Conservation (phyloP, 495 filamentous ascomycete genomes). For the Tuber melanosporum region DNA sequence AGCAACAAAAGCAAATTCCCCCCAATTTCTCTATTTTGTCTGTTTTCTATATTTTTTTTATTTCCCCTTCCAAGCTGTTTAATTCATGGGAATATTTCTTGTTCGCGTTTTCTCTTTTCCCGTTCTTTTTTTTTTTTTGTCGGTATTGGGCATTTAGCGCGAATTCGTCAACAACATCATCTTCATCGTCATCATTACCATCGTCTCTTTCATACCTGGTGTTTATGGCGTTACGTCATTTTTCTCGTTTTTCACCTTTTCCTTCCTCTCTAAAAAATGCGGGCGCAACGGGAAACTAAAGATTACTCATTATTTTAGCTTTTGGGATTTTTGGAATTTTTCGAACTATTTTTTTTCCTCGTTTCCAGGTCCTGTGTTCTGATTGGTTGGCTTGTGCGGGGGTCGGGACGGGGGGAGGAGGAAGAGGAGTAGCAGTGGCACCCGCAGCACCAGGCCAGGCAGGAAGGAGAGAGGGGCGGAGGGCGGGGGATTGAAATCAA, state of each 20-base stretch:
- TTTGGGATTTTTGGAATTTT: not conserved
- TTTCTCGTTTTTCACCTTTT: slow-evolving; percentile 1
- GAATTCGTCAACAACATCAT: not conserved
- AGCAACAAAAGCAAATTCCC: not conserved
- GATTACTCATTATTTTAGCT: slow-evolving; percentile 6
- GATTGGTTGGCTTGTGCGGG: slow-evolving; percentile 3
- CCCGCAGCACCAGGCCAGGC: slow-evolving; percentile 5
- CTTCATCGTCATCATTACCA: not conserved
- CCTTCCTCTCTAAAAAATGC: slow-evolving; percentile 2
- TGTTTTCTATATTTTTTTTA: not conserved
- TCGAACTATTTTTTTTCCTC: slow-evolving; percentile 11
- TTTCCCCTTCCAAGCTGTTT: not conserved
- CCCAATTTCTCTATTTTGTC: not conserved
- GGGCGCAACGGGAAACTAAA: slow-evolving; percentile 5
- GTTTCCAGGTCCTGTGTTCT: slow-evolving; percentile 9
- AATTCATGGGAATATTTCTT: not conserved
- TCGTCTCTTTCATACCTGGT: not conserved
- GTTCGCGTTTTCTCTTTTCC: not conserved
- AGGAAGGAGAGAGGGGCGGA: slow-evolving; percentile 7
- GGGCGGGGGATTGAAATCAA: slow-evolving; percentile 8
- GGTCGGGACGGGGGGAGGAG: not conserved
- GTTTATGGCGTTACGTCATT: slow-evolving; percentile 6
- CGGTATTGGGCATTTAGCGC: not conserved
- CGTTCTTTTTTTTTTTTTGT: not conserved
- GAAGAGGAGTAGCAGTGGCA: not conserved